A percentile compares a stretch with the other conserved stretches of the same genome.
Conservation (phyloP, 306 rosid genomes). For the Datisca glomerata region DNA sequence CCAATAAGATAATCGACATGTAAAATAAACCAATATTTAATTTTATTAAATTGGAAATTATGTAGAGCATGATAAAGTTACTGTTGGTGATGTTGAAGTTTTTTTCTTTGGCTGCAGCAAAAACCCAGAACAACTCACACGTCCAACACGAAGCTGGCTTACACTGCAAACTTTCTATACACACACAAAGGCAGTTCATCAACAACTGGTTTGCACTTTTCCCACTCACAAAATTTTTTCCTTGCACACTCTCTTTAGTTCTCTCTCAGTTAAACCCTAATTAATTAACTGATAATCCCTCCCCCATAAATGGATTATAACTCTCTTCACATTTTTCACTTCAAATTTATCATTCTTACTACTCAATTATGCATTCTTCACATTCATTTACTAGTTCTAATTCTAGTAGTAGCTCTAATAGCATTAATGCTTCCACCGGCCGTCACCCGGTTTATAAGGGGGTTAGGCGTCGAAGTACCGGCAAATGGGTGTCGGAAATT, state of each 20-base stretch:
- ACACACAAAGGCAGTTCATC: conserved; percentile 25
- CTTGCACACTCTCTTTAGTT: background rate
- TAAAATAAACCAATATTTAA: background rate
- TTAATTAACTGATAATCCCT: too few relatives aligned
- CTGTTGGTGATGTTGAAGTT: conserved; percentile 17
- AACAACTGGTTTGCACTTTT: conserved; percentile 44
- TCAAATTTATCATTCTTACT: background rate
- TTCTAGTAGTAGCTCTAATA: background rate
- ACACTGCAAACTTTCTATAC: conserved; percentile 22
- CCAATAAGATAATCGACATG: background rate
- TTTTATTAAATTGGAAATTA: background rate
- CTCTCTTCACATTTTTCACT: conserved; percentile 3
- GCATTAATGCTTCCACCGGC: conserved; percentile 4
- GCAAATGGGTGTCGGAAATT: conserved; percentile 54
- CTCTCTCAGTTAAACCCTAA: background rate
- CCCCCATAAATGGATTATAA: conserved; percentile 37
- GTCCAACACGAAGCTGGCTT: conserved; percentile 35
- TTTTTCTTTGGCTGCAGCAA: conserved; percentile 5
- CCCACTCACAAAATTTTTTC: too few relatives aligned
- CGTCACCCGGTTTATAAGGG: conserved; percentile 33
- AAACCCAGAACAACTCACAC: conserved; percentile 31
- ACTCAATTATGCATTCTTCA: conserved; percentile 18
- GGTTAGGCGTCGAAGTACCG: conserved; percentile 36
- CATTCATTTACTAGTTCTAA: conserved; percentile 2
- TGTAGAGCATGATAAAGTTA: conserved; percentile 1